Evolutionary conservation across 2,329 filamentous ascomycete genomes (phyloP), one percentile per base, ranked within the genome.

Genomic region (Fusarium mexicanum): DNA sequence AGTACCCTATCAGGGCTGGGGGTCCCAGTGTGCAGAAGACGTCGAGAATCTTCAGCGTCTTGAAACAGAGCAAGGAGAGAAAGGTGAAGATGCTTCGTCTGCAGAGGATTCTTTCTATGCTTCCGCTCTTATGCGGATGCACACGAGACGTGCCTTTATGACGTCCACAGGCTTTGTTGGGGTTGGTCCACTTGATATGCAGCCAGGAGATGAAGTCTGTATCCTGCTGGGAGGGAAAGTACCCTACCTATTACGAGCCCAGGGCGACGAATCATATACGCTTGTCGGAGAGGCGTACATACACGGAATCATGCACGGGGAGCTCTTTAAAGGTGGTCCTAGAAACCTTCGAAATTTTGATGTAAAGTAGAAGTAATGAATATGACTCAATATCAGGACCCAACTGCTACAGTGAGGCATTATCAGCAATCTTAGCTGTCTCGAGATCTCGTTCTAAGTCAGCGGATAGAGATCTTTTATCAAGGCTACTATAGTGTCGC

Each of bases 141-240:
- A 60, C 13, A 51, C 57, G 5, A 60, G 57, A 16, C 33, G 57
- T 9, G 24, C 33, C 12, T 60, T 60, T 31, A 47, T 38, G 20
- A 60, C 57, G 1, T 60, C 33, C 2, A 60, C 57, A 7, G 57
- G 57, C 1, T 60, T 50, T n/a, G 24, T 60, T 38, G 57, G 57
- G 5, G 33, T 60, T 14, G 57, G 57, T 3, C 43, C 57, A 16
- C 31, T 51, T 6, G 57, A 51, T 20, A 22, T 60, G 12, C 43
- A 51, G 33, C n/a, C 43, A 29, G 57, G 43, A 38, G 57, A 60
- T 24, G 18, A 60, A 38, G 33, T 60, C 12, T 51, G 57, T n/a
- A 6, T 60, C 11, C 20, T 60, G 12, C 24, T 60, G 26, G 57
- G 57, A 24, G 57, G 33, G 4, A 60, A 51, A 16, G 17, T 38